phyloP scores from a whole-genome alignment of 2,329 filamentous ascomycete species.

The Penicillium oxalicum region DNA sequence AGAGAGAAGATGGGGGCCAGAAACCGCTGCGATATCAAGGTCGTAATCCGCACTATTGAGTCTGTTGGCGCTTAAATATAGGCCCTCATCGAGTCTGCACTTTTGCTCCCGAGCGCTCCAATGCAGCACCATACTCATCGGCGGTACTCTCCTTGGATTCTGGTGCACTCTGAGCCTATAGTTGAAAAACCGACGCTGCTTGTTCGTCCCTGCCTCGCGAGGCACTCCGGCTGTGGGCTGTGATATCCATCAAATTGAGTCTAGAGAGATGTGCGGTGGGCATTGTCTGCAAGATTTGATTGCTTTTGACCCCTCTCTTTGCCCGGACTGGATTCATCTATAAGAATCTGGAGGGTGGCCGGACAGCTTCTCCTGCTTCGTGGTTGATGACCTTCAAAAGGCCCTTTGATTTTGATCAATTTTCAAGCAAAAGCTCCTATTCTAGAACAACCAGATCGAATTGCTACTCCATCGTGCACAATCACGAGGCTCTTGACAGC shows the following conservation, averaged over 20 bases:
- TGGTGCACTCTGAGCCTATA: conserved; percentile 30
- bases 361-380: background rate
- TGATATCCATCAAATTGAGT: conserved; percentile 23
- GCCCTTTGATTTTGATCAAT: background rate
- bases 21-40: conserved; percentile 22
- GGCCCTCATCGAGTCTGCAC: conserved; percentile 27
- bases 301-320: conserved; percentile 10
- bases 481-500: too few relatives aligned
- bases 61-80: conserved; percentile 35
- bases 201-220: conserved; percentile 31
- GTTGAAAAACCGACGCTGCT: conserved; percentile 19
- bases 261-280: conserved; percentile 18
- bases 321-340: conserved; percentile 14
- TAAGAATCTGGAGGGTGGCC: conserved; percentile 8
- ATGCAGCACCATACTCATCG: conserved; percentile 27
- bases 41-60: conserved; percentile 16
- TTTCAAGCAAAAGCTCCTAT: background rate
- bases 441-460: background rate
- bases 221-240: conserved; percentile 24
- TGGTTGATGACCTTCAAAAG: background rate
- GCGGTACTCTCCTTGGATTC: conserved; percentile 23
- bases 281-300: conserved; percentile 18
- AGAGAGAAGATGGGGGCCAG: conserved; percentile 26
- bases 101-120: conserved; percentile 14
- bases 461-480: background rate